Evolutionary conservation across 2,329 filamentous ascomycete genomes (phyloP).

Genomic region (Aspergillus ustus): DNA sequence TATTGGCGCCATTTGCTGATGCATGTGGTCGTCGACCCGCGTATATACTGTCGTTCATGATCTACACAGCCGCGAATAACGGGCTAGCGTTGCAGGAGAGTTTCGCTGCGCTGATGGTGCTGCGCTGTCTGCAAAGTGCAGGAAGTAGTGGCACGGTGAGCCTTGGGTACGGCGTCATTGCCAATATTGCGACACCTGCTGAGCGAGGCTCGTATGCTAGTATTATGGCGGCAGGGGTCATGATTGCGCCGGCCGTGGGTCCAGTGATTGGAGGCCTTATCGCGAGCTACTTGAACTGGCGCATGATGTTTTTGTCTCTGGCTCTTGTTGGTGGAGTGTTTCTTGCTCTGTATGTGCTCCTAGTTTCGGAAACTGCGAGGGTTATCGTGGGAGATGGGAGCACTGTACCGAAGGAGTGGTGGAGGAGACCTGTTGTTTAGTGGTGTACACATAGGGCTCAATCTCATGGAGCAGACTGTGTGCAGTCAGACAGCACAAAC

Average conservation of each 20-base stretch:
- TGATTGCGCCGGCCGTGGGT: constrained; percentile 55
- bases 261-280: constrained; percentile 69
- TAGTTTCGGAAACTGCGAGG: constrained; percentile 56
- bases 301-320: constrained; percentile 72
- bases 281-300: constrained; percentile 67
- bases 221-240: constrained; percentile 61
- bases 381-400: constrained; percentile 26
- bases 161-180: constrained; percentile 71
- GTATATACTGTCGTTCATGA: constrained; percentile 61
- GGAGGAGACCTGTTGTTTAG: constrained; percentile 28
- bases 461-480: background rate
- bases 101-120: constrained; percentile 40
- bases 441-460: constrained; percentile 11
- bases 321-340: constrained; percentile 53
- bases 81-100: constrained; percentile 42
- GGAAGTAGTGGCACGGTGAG: constrained; percentile 72
- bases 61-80: constrained; percentile 43
- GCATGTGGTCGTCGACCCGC: constrained; percentile 65
- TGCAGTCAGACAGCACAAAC: background rate
- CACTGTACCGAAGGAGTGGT: constrained; percentile 30
- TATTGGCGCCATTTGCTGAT: constrained; percentile 68
- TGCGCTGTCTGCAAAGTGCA: constrained; percentile 43
- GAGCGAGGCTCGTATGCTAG: constrained; percentile 77
- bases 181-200: constrained; percentile 69
- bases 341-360: constrained; percentile 59